Evolutionary conservation across 1,139 yeast species (phyloP).

Genomic region (Pichia sp.): DNA sequence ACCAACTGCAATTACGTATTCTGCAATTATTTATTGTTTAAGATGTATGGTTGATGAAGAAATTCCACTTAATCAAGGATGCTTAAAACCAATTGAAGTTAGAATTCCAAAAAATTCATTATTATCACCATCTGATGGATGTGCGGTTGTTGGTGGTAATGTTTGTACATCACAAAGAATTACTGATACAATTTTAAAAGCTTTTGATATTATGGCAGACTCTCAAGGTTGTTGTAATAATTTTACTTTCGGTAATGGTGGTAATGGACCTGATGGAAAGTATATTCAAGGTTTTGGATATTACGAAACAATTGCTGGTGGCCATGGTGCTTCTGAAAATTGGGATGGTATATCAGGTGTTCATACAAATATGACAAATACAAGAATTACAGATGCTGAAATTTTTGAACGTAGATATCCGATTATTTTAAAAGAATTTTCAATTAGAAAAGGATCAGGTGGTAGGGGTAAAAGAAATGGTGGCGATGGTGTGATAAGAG

Average conservation of each 20-base stretch:
- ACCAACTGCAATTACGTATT: slow-evolving; percentile 38
- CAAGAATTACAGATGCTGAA: slow-evolving; percentile 36
- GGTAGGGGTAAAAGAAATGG: slow-evolving; percentile 31
- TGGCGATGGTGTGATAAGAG: slow-evolving; percentile 35
- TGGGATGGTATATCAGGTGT: slow-evolving; percentile 37
- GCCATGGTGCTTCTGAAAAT: slow-evolving; percentile 38
- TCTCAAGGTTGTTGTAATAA: slow-evolving; percentile 42
- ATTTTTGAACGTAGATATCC: slow-evolving; percentile 36
- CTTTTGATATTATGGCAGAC: slow-evolving; percentile 39
- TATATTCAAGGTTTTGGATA: slow-evolving; percentile 40
- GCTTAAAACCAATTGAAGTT: slow-evolving; percentile 37
- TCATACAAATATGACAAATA: slow-evolving; percentile 42
- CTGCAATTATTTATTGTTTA: slow-evolving; percentile 39
- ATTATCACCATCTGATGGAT: slow-evolving; percentile 37
- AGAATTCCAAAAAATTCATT: slow-evolving; percentile 36
- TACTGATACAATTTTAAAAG: slow-evolving; percentile 37
- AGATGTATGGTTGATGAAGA: slow-evolving; percentile 40
- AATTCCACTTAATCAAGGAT: slow-evolving; percentile 43
- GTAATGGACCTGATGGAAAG: slow-evolving; percentile 27
- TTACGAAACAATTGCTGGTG: slow-evolving; percentile 44
- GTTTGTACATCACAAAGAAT: slow-evolving; percentile 44
- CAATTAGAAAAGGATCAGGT: slow-evolving; percentile 28
- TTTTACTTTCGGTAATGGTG: slow-evolving; percentile 41
- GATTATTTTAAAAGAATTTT: slow-evolving; percentile 31
- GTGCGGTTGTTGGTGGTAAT: slow-evolving; percentile 45